Percentiles rank a stretch among this genome's conserved stretches.
These are phyloP conservation scores for Royoungia palumana DNA, from an alignment of 768 basidiomycete genomes.

Conservation along the genomic window DNA sequence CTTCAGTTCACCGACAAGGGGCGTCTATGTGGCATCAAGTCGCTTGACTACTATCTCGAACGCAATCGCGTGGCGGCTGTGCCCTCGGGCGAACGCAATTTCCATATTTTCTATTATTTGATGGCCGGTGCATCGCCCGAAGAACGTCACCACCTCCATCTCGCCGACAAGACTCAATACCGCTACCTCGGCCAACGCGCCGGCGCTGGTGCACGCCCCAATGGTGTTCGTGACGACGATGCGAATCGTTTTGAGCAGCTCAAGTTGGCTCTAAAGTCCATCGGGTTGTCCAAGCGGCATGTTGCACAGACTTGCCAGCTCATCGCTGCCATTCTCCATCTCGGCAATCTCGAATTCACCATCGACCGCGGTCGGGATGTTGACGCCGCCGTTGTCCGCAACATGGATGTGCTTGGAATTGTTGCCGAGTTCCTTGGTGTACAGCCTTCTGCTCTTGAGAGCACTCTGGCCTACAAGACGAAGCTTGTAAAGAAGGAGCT, in stretches of 20 bases:
- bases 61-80: conserved; percentile 83
- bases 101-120: conserved; percentile 97
- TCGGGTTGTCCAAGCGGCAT: conserved; percentile 91
- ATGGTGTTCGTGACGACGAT: conserved; percentile 69
- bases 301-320: conserved; percentile 96
- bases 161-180: conserved; percentile 77
- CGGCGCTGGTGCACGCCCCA: conserved; percentile 39
- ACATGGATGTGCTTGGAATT: conserved; percentile 74
- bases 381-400: conserved; percentile 90
- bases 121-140: conserved; percentile 86
- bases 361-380: conserved; percentile 81
- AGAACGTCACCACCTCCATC: conserved; percentile 83
- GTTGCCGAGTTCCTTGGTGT: conserved; percentile 93
- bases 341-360: conserved; percentile 92
- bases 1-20: conserved; percentile 95
- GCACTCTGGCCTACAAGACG: conserved; percentile 84
- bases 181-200: conserved; percentile 81
- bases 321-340: conserved; percentile 91
- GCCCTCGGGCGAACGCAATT: conserved; percentile 91
- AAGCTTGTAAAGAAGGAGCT: conserved; percentile 93
- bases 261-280: conserved; percentile 88
- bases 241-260: conserved; percentile 88
- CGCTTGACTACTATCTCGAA: conserved; percentile 95
- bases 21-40: conserved; percentile 84
- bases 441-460: conserved; percentile 65